phyloP scores from a whole-genome alignment of 2,329 filamentous ascomycete species.

The Tolypocladium album region DNA sequence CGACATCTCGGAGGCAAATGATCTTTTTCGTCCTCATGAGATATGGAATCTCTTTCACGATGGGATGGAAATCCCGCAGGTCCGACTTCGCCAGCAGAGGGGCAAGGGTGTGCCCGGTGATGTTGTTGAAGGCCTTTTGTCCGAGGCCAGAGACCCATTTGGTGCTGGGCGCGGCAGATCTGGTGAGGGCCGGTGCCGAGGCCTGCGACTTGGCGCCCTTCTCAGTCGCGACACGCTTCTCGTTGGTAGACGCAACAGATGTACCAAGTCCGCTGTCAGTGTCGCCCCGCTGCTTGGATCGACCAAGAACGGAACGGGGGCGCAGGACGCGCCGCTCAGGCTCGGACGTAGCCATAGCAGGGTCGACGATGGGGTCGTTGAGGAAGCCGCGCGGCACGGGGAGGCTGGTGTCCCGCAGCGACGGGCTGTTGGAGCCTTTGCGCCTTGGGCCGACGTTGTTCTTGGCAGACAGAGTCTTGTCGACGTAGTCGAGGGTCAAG shows the following conservation, averaged over 20 bases:
- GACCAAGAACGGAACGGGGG: constrained; percentile 39
- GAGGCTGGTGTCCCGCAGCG: constrained; percentile 43
- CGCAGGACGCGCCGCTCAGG: constrained; percentile 39
- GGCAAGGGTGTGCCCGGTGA: constrained; percentile 67
- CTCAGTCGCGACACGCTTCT: constrained; percentile 35
- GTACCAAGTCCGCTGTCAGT: constrained; percentile 86
- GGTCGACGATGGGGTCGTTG: constrained; percentile 41
- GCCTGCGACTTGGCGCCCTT: constrained; percentile 21
- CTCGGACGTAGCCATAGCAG: constrained; percentile 32
- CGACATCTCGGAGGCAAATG: constrained; percentile 81
- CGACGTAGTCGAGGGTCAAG: constrained; percentile 54
- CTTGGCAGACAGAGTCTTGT: constrained; percentile 42
- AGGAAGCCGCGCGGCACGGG: constrained; percentile 51
- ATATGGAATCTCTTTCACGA: constrained; percentile 67
- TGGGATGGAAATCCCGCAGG: constrained; percentile 69
- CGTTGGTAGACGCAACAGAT: constrained; percentile 56
- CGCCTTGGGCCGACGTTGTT: constrained; percentile 26
- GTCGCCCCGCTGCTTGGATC: constrained; percentile 49
- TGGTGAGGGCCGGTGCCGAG: constrained; percentile 47
- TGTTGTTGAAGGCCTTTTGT: constrained; percentile 60
- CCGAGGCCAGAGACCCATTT: constrained; percentile 51
- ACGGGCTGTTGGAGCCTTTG: constrained; percentile 15
- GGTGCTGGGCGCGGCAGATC: constrained; percentile 41
- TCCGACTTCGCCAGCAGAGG: constrained; percentile 65
- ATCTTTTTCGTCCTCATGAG: constrained; percentile 79